These are phyloP conservation scores for Neophaeococcomyces aloes DNA, from an alignment of 2,329 filamentous ascomycete species.

Conservation along the genomic window DNA sequence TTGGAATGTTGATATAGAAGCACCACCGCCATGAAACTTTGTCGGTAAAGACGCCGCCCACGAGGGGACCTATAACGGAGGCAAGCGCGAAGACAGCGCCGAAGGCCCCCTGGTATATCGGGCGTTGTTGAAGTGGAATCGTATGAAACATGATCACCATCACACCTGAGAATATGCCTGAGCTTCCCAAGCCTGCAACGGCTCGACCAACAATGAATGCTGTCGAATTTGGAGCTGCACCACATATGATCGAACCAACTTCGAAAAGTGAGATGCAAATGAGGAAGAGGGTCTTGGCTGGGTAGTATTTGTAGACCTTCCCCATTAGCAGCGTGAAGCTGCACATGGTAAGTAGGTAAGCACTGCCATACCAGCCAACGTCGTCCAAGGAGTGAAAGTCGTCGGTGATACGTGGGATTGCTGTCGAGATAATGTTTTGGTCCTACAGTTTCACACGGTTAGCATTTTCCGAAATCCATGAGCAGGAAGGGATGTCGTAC, in stretches of 20 bases:
- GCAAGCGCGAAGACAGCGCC: constrained; percentile 26
- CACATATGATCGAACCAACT: constrained; percentile 32
- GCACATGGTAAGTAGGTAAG: constrained; percentile 35
- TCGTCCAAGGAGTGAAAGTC: constrained; percentile 38
- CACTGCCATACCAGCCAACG: constrained; percentile 40
- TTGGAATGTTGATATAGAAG: constrained; percentile 30
- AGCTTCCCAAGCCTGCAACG: constrained; percentile 31
- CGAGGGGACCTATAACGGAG: constrained; percentile 29
- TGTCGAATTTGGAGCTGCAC: constrained; percentile 28
- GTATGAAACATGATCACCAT: constrained; percentile 22
- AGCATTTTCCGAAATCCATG: no score
- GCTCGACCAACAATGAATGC: constrained; percentile 33
- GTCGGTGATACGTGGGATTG: constrained; percentile 39
- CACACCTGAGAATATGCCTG: constrained; percentile 32
- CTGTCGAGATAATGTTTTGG: constrained; percentile 33
- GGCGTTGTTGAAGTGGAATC: constrained; percentile 22
- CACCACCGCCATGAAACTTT: constrained; percentile 30
- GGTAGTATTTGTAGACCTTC: constrained; percentile 35
- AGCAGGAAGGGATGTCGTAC: constrained; percentile 8
- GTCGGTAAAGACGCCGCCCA: constrained; percentile 35
- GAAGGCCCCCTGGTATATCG: constrained; percentile 17
- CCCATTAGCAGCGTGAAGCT: constrained; percentile 35
- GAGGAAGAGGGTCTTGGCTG: constrained; percentile 35
- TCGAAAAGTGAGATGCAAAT: constrained; percentile 32
- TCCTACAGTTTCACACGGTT: constrained; percentile 4